A percentile compares a stretch with the other conserved stretches of the same genome.
These are phyloP conservation scores for Iris macrosiphon DNA, from an alignment of 106 monocot species.

Conservation along the genomic window DNA sequence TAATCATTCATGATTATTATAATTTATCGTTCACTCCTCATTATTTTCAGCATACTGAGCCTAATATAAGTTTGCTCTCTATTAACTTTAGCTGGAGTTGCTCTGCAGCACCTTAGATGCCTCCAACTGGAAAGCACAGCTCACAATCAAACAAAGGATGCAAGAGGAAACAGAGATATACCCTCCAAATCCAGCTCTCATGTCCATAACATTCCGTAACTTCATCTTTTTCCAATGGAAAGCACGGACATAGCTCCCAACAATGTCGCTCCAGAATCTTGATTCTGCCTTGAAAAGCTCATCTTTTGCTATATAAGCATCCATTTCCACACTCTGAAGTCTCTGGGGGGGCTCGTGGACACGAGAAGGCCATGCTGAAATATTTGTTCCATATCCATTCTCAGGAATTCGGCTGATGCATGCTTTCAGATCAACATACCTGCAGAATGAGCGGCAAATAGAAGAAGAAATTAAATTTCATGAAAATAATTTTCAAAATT, in stretches of 20 bases:
- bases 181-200: conserved; percentile 99
- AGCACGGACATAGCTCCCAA: conserved; percentile 56
- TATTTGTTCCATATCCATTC: conserved; percentile 59
- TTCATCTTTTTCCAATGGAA: conserved; percentile 66
- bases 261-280: conserved; percentile 63
- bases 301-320: conserved; percentile 74
- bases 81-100: too few species aligned
- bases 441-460: conserved; percentile 16
- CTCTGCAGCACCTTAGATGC: too few species aligned
- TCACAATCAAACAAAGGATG: too few species aligned
- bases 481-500: neutral
- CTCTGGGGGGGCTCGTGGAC: conserved; percentile 69
- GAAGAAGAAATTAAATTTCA: neutral
- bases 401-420: conserved; percentile 73
- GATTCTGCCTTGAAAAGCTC: conserved; percentile 89
- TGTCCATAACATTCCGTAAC: conserved; percentile 92
- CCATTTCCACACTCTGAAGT: conserved; percentile 74
- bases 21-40: too few species aligned
- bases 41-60: too few species aligned
- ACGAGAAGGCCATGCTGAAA: conserved; percentile 72
- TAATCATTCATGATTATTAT: too few species aligned
- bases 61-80: too few species aligned
- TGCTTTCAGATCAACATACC: conserved; percentile 74
- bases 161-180: conserved; percentile 20
- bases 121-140: neutral